These are phyloP conservation scores for Lactuca saligna DNA, from an alignment of 129 eudicot genomes.

Conservation along the genomic window DNA sequence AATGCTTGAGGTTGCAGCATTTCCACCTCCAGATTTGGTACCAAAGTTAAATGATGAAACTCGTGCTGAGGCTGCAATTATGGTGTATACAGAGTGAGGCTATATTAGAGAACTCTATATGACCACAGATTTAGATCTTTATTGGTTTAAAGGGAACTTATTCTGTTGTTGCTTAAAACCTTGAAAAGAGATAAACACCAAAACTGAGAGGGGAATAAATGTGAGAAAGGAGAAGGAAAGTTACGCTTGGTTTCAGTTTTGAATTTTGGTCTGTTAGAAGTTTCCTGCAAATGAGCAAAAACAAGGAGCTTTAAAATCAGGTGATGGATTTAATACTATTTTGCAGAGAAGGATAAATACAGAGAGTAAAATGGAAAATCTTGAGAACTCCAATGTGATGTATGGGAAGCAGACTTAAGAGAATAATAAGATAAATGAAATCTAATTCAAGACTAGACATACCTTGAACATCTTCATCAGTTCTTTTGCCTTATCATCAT, in stretches of 20 bases:
- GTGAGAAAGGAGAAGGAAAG: constrained; percentile 10
- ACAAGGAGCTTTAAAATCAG: neutral
- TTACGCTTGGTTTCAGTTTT: constrained; percentile 69
- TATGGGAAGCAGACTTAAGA: neutral
- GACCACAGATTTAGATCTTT: too few relatives aligned
- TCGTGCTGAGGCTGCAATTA: constrained; percentile 40
- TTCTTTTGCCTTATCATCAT: constrained; percentile 58
- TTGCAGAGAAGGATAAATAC: neutral
- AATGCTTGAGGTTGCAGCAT: constrained; percentile 23
- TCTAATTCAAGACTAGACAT: neutral
- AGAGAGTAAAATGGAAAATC: neutral
- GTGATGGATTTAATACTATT: neutral
- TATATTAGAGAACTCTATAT: too few relatives aligned
- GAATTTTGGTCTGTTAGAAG: constrained; percentile 42
- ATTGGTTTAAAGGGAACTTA: too few relatives aligned
- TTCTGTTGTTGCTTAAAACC: neutral
- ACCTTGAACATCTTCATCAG: constrained; percentile 59
- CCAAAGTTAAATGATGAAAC: constrained; percentile 52
- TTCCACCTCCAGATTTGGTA: constrained; percentile 33
- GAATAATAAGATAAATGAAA: neutral
- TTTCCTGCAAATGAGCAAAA: constrained; percentile 47
- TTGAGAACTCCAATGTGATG: neutral
- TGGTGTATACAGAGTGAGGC: constrained; percentile 9
- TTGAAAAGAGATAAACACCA: constrained; percentile 4
- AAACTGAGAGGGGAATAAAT: neutral